phyloP scores from a whole-genome alignment of 2,329 filamentous ascomycete genomes.

The Hypoxylon sp. region DNA sequence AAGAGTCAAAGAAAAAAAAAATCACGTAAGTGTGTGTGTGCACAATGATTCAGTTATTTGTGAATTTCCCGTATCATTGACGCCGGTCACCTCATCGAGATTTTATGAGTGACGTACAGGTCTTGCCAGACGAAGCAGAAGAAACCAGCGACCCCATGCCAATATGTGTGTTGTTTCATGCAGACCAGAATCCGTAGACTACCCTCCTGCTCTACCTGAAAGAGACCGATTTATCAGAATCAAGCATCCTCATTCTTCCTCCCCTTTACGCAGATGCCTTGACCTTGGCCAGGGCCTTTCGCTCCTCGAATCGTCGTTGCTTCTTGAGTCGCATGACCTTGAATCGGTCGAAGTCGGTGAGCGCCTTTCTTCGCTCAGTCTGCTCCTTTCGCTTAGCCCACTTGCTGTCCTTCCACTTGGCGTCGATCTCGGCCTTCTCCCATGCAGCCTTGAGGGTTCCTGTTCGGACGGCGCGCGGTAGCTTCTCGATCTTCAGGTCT shows the following conservation, averaged over 20 bases:
- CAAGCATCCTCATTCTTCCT: slow-evolving; percentile 57
- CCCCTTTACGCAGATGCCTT: slow-evolving; percentile 79
- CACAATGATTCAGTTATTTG: slow-evolving; percentile 51
- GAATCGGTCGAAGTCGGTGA: slow-evolving; percentile 99
- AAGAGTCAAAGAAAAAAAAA: neutral
- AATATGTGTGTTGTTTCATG: slow-evolving; percentile 63
- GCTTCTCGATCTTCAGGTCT: slow-evolving; percentile 86
- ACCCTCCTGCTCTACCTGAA: slow-evolving; percentile 44
- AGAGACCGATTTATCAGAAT: slow-evolving; percentile 57
- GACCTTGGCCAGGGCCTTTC: slow-evolving; percentile 95
- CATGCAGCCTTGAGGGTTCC: slow-evolving; percentile 88
- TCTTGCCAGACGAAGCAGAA: slow-evolving; percentile 69
- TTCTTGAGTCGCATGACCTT: slow-evolving; percentile 99
- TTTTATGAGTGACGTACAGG: slow-evolving; percentile 75
- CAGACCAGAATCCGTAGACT: slow-evolving; percentile 54
- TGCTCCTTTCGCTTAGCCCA: slow-evolving; percentile 95
- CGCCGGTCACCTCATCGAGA: slow-evolving; percentile 69
- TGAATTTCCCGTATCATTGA: slow-evolving; percentile 75
- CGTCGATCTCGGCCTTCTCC: slow-evolving; percentile 91
- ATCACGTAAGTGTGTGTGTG: slow-evolving; percentile 12
- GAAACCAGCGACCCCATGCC: slow-evolving; percentile 72
- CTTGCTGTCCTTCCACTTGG: slow-evolving; percentile 91
- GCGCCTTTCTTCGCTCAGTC: slow-evolving; percentile 86
- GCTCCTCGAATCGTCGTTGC: slow-evolving; percentile 98
- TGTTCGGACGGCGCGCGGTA: slow-evolving; percentile 87